phyloP scores from a whole-genome alignment of 768 basidiomycete genomes.

The Termitomyces sp. region DNA sequence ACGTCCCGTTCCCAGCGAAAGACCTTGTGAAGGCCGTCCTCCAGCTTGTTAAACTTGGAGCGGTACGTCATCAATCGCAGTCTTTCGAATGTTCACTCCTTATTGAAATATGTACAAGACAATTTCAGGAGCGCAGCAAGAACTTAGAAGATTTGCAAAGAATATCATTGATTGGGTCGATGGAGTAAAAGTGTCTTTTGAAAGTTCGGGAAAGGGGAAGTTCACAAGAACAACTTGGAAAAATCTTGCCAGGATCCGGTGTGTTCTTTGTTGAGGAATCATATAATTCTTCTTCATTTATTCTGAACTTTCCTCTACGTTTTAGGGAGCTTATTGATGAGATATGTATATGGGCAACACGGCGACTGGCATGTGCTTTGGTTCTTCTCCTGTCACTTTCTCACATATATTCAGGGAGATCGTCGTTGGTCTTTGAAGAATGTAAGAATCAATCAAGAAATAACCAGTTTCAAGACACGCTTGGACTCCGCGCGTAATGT shows the following conservation, averaged over 20 bases:
- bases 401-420: background rate
- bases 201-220: background rate
- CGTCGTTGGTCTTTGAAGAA: background rate
- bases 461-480: constrained; percentile 9
- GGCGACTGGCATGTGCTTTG: background rate
- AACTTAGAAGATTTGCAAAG: constrained; percentile 8
- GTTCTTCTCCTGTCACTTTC: background rate
- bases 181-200: constrained; percentile 4
- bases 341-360: constrained; percentile 11
- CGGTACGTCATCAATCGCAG: background rate
- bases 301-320: too few relatives aligned
- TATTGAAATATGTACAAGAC: background rate
- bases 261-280: too few relatives aligned
- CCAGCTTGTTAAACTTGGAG: constrained; percentile 7
- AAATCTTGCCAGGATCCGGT: constrained; percentile 11
- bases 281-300: too few relatives aligned
- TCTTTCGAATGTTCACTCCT: background rate
- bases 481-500: constrained; percentile 4
- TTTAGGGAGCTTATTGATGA: constrained; percentile 7
- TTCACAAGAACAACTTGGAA: constrained; percentile 10
- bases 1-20: constrained; percentile 10
- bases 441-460: constrained; percentile 5
- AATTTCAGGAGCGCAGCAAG: background rate
- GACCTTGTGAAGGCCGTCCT: constrained; percentile 4
- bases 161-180: constrained; percentile 9